Percentiles rank a stretch among this genome's conserved stretches.
Evolutionary conservation across 371 early-diverging fungal genomes (phyloP).

Genomic region (Mucor lusitanicus): DNA sequence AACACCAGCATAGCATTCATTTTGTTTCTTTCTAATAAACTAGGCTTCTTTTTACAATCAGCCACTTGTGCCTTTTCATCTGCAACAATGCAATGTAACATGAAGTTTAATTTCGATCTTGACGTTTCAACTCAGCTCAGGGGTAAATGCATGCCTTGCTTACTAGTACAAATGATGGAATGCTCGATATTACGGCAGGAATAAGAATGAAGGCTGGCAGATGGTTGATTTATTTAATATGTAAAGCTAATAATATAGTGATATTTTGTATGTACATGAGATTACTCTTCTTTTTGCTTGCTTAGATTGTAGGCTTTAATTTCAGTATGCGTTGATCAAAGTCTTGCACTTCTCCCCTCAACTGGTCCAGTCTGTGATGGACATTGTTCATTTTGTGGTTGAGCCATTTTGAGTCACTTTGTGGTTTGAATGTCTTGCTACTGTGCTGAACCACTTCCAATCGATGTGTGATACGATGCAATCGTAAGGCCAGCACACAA

Average conservation of each 20-base stretch:
- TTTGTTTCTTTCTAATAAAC: neutral
- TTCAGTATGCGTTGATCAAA: slow-evolving; percentile 15
- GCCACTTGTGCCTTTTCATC: no score
- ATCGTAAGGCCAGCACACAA: slow-evolving; percentile 16
- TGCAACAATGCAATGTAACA: no score
- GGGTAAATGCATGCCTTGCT: neutral
- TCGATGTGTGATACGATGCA: slow-evolving; percentile 13
- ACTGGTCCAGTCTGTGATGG: slow-evolving; percentile 11
- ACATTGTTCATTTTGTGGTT: slow-evolving; percentile 4
- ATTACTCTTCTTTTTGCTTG: no score
- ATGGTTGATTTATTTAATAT: neutral
- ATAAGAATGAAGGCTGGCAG: no score
- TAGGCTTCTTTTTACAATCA: no score
- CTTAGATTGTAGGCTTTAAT: slow-evolving; percentile 4
- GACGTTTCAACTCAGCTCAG: neutral
- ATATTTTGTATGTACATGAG: neutral
- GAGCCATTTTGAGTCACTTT: slow-evolving; percentile 5
- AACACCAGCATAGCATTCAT: neutral
- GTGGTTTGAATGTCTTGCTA: neutral
- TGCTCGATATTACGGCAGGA: no score
- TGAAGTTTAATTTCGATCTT: neutral
- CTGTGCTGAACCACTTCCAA: slow-evolving; percentile 2
- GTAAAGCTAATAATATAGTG: neutral
- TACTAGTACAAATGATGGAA: no score
- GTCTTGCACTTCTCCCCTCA: slow-evolving; percentile 11